Evolutionary conservation across 352 stramenopile species (phyloP).

Genomic region (Pythium utonaiense): DNA sequence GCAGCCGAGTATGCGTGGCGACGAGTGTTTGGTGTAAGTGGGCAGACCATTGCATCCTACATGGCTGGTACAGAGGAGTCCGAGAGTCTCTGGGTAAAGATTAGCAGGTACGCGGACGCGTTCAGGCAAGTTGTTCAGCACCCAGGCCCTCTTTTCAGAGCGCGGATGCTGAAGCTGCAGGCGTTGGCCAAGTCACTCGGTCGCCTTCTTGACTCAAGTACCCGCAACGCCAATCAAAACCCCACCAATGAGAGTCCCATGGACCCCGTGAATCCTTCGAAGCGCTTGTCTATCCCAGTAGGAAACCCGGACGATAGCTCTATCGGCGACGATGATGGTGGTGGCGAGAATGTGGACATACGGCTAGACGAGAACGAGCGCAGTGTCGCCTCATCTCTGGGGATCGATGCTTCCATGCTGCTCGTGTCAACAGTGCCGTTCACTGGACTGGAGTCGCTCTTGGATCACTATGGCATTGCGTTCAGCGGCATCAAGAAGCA

Average conservation of each 20-base stretch:
- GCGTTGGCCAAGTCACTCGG: slow-evolving; percentile 4
- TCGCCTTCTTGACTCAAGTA: background rate
- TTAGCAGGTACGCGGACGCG: slow-evolving; percentile 4
- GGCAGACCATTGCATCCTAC: slow-evolving; percentile 20
- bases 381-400: background rate
- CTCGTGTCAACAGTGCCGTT: slow-evolving; percentile 23
- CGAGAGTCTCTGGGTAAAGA: slow-evolving; percentile 21
- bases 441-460: slow-evolving; percentile 29
- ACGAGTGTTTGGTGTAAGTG: slow-evolving; percentile 23
- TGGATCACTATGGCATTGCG: slow-evolving; percentile 32
- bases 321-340: background rate
- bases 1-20: slow-evolving; percentile 46
- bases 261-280: too few relatives aligned
- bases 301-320: background rate
- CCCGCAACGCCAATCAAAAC: background rate
- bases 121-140: slow-evolving; percentile 12
- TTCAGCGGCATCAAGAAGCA: slow-evolving; percentile 29
- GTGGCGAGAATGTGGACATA: background rate
- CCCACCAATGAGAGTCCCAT: background rate
- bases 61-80: slow-evolving; percentile 26
- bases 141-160: slow-evolving; percentile 17
- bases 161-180: slow-evolving; percentile 18
- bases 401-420: background rate
- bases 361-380: background rate
- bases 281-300: too few relatives aligned